Conservation (phyloP, 2,329 filamentous ascomycete species). For the Pseudofabraea citricarpa region DNA sequence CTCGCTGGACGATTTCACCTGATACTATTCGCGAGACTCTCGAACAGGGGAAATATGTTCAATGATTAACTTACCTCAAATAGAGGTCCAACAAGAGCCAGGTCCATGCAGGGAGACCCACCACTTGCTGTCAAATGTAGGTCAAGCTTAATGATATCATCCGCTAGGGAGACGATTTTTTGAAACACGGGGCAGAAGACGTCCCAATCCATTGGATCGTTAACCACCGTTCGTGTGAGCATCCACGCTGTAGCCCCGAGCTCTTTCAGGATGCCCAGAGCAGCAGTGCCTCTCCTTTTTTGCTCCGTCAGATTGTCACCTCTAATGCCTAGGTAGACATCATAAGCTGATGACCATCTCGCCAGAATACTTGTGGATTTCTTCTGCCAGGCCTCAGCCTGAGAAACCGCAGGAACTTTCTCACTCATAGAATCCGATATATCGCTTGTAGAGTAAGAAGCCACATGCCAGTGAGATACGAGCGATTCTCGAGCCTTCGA, state of each 20-base stretch:
- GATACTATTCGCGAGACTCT: not conserved
- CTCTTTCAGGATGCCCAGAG: constrained; percentile 54
- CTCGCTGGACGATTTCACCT: not conserved
- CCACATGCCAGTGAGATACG: constrained; percentile 52
- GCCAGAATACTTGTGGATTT: constrained; percentile 41
- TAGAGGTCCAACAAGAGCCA: not conserved
- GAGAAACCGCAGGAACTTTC: constrained; percentile 26
- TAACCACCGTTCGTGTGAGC: constrained; percentile 1
- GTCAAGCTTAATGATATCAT: constrained; percentile 6
- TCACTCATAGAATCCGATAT: constrained; percentile 35
- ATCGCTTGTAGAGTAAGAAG: constrained; percentile 33
- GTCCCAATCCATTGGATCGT: constrained; percentile 46
- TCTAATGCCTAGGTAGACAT: constrained; percentile 45
- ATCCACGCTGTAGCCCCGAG: constrained; percentile 24
- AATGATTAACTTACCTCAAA: not conserved
- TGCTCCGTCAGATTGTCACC: constrained; percentile 38
- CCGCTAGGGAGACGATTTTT: constrained; percentile 48
- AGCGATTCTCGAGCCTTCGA: constrained; percentile 49
- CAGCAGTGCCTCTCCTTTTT: constrained; percentile 50
- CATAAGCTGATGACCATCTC: constrained; percentile 51
- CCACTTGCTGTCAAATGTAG: not conserved
- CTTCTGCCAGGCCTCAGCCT: constrained; percentile 22
- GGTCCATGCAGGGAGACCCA: not conserved
- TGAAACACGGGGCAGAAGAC: constrained; percentile 45
- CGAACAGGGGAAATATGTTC: not conserved